Percentiles rank a stretch among this genome's conserved stretches.
phyloP scores from a whole-genome alignment of 169 alveolate genomes.

The Plasmodium knowlesi region DNA sequence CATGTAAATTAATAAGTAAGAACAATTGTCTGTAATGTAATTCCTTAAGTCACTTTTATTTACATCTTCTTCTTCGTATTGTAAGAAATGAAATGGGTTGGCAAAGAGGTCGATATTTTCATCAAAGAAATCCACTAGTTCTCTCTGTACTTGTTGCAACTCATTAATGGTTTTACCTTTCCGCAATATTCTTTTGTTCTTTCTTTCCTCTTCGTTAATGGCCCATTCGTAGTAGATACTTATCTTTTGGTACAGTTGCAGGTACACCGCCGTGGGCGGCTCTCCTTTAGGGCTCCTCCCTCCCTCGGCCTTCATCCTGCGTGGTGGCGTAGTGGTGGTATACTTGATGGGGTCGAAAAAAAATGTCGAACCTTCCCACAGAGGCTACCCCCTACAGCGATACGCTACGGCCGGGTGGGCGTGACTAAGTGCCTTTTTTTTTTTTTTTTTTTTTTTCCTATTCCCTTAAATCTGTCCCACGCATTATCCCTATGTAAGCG shows the following conservation, averaged over 20 bases:
- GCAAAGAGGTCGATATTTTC: conserved; percentile 12
- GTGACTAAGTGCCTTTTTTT: background rate
- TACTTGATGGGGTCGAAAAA: too few species aligned
- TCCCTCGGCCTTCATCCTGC: conserved; percentile 21
- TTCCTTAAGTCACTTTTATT: conserved; percentile 41
- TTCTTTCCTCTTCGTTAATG: conserved; percentile 69
- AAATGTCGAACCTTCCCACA: background rate
- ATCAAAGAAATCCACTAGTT: conserved; percentile 26
- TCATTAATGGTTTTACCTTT: background rate
- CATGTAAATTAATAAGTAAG: conserved; percentile 11
- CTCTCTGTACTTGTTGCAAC: conserved; percentile 37
- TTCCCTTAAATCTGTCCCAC: background rate
- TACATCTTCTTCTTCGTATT: conserved; percentile 68
- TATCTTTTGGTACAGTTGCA: conserved; percentile 39
- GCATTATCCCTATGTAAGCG: background rate
- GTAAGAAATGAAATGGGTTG: conserved; percentile 56
- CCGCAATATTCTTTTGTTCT: conserved; percentile 38
- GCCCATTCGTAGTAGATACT: conserved; percentile 47
- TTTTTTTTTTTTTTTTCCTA: background rate
- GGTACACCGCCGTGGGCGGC: conserved; percentile 23
- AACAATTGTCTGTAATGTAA: conserved; percentile 2
- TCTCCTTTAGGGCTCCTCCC: conserved; percentile 8
- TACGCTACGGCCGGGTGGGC: background rate
- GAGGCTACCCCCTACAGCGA: background rate
- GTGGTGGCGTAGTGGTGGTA: too few species aligned